A percentile compares a stretch with the other conserved stretches of the same genome.
Evolutionary conservation across 441 rosid genomes (phyloP).

Genomic region (Metrosideros polymorpha): DNA sequence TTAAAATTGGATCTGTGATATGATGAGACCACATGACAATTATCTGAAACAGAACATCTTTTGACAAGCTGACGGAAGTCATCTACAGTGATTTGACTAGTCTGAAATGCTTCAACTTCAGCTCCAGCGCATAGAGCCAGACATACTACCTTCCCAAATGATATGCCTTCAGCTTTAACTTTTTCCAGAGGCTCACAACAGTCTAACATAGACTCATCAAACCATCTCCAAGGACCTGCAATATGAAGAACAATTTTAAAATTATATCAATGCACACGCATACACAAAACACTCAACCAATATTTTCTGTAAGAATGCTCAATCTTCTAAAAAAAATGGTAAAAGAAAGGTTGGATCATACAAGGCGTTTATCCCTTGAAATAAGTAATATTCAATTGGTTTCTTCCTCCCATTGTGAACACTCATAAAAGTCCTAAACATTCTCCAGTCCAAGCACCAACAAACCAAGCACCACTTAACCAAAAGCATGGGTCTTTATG

Average conservation of each 20-base stretch:
- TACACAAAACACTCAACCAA: neutral
- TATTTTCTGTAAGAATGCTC: neutral
- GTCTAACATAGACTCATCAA: slow-evolving; percentile 90
- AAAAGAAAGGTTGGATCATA: neutral
- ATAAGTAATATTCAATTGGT: neutral
- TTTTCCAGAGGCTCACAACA: slow-evolving; percentile 85
- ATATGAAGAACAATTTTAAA: neutral
- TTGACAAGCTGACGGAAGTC: slow-evolving; percentile 52
- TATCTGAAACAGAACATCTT: slow-evolving; percentile 58
- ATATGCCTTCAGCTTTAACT: slow-evolving; percentile 72
- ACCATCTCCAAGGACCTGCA: slow-evolving; percentile 98
- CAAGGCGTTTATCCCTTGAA: neutral
- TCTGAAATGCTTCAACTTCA: slow-evolving; percentile 73
- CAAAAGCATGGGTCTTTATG: neutral
- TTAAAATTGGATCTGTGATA: slow-evolving; percentile 62
- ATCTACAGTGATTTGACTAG: slow-evolving; percentile 62
- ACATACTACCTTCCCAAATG: slow-evolving; percentile 84
- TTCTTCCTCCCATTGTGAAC: neutral
- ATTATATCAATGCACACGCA: neutral
- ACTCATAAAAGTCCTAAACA: neutral
- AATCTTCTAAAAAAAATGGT: neutral
- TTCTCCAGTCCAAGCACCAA: neutral
- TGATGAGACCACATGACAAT: slow-evolving; percentile 71
- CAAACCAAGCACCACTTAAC: neutral
- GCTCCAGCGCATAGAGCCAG: slow-evolving; percentile 89